Evolutionary conservation across 179 eudicot genomes (phyloP), one percentile per base, ranked within the genome.

Genomic region (Silene noctiflora): DNA sequence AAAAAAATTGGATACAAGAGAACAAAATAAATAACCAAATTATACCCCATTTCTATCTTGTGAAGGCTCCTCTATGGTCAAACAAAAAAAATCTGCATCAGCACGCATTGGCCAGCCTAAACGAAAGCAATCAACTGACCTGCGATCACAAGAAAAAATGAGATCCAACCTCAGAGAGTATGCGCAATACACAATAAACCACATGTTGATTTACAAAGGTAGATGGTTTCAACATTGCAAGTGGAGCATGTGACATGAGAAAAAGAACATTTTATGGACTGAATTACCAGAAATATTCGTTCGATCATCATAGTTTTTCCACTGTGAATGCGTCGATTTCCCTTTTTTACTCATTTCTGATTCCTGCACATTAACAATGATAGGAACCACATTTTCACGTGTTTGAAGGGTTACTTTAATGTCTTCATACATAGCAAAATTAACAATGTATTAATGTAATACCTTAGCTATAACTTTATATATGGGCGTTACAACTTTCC

Each of bases 41-140:
- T 83, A 63, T 83, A 94, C 98, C 87, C 81, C 94, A 79, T 75
- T 86, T 79, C 81, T 89, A 31, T 92, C 96, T 72, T 68, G 73
- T 22, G 14, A 75, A 73, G 10, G 76, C 48, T 79, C 66, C 60
- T 77, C 81, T 35, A 55, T 46, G 35, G 89, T 87, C 75, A 67
- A 72, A 78, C 87, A 82, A 80, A 94, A 94, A 83, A 92, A 94
- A 87, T 89, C 98, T 60, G 94, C 92, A 80, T 89, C 91, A 63
- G 84, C 89, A 35, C 98, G 92, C 98, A 94, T 94, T 22, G 98
- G 98, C 98, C 98, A 94, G 75, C 97, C 96, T 75, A 94, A 84
- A 20, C 94, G 91, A 78, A 94, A 94, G 77, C 98, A 94, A 80
- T 91, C 94, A 55, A 84, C 96, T 1, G 98, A 94, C 98, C 98